These are phyloP conservation scores for Pelargonium fulgidum DNA, from an alignment of 441 rosid genomes.

Conservation along the genomic window DNA sequence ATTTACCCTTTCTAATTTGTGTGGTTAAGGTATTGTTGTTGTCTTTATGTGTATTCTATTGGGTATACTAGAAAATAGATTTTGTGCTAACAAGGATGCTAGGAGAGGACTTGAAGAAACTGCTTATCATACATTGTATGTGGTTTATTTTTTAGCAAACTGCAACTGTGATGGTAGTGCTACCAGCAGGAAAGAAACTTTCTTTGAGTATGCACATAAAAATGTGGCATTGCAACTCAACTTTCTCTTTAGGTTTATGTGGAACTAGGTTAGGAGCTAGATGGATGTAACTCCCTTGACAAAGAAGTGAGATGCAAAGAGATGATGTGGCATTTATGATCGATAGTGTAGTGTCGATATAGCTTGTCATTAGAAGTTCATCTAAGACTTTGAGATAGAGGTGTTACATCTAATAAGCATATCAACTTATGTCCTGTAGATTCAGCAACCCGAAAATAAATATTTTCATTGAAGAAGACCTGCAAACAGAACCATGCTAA, in stretches of 20 bases:
- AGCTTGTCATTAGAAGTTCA: background rate
- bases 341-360: background rate
- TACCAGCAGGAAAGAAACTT: background rate
- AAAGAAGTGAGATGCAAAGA: background rate
- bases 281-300: background rate
- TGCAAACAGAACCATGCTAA: no score
- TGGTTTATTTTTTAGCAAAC: background rate
- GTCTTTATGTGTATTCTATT: background rate
- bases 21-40: background rate
- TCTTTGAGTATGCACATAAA: background rate
- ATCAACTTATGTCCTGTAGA: background rate
- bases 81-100: no score
- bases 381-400: background rate
- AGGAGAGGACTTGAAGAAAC: no score
- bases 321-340: background rate
- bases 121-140: background rate
- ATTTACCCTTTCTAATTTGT: conserved; percentile 17
- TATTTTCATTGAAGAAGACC: no score
- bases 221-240: background rate
- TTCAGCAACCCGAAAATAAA: no score
- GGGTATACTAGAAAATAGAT: background rate
- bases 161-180: background rate
- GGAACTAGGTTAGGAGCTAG: background rate
- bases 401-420: background rate
- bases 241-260: background rate